A percentile compares a stretch with the other conserved stretches of the same genome.
Evolutionary conservation across 176 grass and related monocot species (phyloP).

Genomic region (Triticum monococcum): DNA sequence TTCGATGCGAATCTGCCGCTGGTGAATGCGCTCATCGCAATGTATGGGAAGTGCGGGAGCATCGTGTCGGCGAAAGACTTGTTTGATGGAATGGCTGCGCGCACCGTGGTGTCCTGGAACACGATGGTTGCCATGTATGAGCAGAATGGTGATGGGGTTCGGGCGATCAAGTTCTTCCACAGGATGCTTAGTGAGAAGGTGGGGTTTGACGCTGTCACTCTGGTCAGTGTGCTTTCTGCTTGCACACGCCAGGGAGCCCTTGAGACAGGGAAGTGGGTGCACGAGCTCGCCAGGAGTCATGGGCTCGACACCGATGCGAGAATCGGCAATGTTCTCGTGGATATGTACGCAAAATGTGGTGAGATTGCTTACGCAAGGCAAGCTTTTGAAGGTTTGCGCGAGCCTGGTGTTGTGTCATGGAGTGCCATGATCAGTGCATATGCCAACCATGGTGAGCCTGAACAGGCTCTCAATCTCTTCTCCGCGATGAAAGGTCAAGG

Average conservation of each 20-base stretch:
- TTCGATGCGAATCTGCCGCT: conserved; percentile 49
- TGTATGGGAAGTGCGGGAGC: conserved; percentile 68
- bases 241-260: conserved; percentile 56
- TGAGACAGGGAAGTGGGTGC: conserved; percentile 74
- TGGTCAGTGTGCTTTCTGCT: conserved; percentile 79
- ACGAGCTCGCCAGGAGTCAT: conserved; percentile 50
- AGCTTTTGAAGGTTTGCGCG: conserved; percentile 51
- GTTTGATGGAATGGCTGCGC: conserved; percentile 48
- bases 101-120: conserved; percentile 75
- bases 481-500: conserved; percentile 47
- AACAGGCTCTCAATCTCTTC: conserved; percentile 66
- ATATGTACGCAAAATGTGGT: conserved; percentile 80
- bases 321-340: conserved; percentile 58
- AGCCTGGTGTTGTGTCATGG: conserved; percentile 55
- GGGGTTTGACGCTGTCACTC: conserved; percentile 56
- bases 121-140: conserved; percentile 87
- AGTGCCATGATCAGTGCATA: conserved; percentile 75
- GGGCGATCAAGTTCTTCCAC: conserved; percentile 65
- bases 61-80: conserved; percentile 35
- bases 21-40: conserved; percentile 65
- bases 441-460: conserved; percentile 61
- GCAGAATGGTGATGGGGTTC: conserved; percentile 32
- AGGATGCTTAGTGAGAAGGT: conserved; percentile 72
- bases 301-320: conserved; percentile 55
- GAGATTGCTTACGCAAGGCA: conserved; percentile 47